A percentile compares a stretch with the other conserved stretches of the same genome.
Evolutionary conservation across 768 basidiomycete species (phyloP).

Genomic region (Collybia sordida): DNA sequence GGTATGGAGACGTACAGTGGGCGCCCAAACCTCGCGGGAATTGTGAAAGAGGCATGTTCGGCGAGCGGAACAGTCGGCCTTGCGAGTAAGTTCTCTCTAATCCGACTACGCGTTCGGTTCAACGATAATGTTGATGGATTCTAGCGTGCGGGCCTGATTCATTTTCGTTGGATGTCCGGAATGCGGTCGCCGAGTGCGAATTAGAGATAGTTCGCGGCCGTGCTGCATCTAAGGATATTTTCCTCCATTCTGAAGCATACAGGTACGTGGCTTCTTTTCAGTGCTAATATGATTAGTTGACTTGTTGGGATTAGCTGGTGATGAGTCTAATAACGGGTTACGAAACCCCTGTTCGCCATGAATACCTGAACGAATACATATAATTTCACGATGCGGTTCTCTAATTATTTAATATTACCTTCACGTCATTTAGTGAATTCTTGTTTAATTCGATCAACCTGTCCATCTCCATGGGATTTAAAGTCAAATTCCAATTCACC

Average conservation of each 20-base stretch:
- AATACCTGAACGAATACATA: too few species aligned
- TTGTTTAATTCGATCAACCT: too few species aligned
- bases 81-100: neutral
- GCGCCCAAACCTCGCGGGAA: constrained; percentile 17
- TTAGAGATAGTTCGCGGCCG: constrained; percentile 25
- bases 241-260: constrained; percentile 31
- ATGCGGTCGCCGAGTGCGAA: constrained; percentile 28
- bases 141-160: constrained; percentile 28
- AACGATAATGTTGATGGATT: neutral
- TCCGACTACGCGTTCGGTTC: neutral
- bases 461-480: too few species aligned
- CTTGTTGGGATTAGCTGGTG: too few species aligned
- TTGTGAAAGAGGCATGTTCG: constrained; percentile 16
- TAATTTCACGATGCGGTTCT: too few species aligned
- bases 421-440: too few species aligned
- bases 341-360: too few species aligned
- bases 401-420: too few species aligned
- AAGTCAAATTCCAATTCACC: too few species aligned
- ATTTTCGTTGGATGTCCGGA: constrained; percentile 28
- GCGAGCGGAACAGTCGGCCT: constrained; percentile 5
- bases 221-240: constrained; percentile 22
- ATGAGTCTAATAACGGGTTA: too few species aligned
- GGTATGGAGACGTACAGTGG: constrained; percentile 4
- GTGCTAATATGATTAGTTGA: too few species aligned
- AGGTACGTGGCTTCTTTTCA: constrained; percentile 15